Percentiles rank a stretch among this genome's conserved stretches.
phyloP scores from a whole-genome alignment of 1,139 yeast species.

The Scheffersomyces illinoinensis region DNA sequence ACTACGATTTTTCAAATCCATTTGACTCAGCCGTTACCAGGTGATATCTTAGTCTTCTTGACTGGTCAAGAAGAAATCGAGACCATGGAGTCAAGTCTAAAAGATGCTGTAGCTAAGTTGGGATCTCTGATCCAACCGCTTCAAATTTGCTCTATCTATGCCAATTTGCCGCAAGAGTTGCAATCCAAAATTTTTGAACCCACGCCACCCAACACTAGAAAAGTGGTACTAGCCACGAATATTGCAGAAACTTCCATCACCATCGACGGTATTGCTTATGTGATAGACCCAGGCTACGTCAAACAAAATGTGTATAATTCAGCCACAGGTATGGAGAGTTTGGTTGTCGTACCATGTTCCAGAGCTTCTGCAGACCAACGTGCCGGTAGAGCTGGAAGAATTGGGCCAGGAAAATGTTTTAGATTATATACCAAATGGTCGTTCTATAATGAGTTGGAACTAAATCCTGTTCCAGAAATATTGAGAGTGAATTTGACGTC shows the following conservation, averaged over 20 bases:
- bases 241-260: constrained; percentile 97
- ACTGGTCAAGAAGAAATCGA: constrained; percentile 94
- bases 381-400: constrained; percentile 97
- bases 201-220: constrained; percentile 75
- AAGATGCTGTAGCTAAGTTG: constrained; percentile 63
- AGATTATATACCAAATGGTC: constrained; percentile 87
- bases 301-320: constrained; percentile 85
- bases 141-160: constrained; percentile 85
- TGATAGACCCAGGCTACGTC: constrained; percentile 90
- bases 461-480: constrained; percentile 86
- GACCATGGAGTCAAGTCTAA: constrained; percentile 67
- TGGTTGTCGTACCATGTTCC: constrained; percentile 84
- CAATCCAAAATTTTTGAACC: constrained; percentile 86
- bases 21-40: constrained; percentile 60
- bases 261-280: constrained; percentile 86
- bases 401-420: constrained; percentile 94
- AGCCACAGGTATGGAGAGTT: constrained; percentile 84
- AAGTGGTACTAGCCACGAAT: constrained; percentile 91
- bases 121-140: constrained; percentile 66
- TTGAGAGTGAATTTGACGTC: constrained; percentile 76
- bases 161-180: constrained; percentile 82
- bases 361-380: constrained; percentile 95
- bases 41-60: constrained; percentile 87
- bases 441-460: constrained; percentile 72
- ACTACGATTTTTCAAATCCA: constrained; percentile 82